phyloP scores from a whole-genome alignment of 306 rosid genomes.

The Spatholobus suberectus region DNA sequence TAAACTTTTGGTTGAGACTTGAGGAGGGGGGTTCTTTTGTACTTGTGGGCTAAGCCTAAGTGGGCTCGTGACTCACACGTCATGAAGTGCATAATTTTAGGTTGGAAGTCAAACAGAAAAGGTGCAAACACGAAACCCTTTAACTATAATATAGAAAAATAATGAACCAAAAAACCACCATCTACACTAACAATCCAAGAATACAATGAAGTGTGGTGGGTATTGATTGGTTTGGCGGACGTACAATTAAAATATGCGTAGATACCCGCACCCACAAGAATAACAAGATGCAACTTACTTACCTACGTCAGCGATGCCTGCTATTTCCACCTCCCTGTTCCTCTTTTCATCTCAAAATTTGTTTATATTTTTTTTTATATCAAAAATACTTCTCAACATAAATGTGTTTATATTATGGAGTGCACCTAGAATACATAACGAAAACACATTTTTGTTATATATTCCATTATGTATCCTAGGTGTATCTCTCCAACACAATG shows the following conservation, averaged over 20 bases:
- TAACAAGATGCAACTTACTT: too few relatives aligned
- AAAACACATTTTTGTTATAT: too few relatives aligned
- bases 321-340: not conserved
- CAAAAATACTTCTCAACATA: too few relatives aligned
- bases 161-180: not conserved
- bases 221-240: not conserved
- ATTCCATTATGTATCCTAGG: too few relatives aligned
- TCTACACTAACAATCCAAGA: not conserved
- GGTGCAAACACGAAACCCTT: not conserved
- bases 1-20: too few relatives aligned
- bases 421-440: too few relatives aligned
- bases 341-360: too few relatives aligned
- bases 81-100: not conserved
- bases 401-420: too few relatives aligned
- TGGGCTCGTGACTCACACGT: constrained; percentile 28
- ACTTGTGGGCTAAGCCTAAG: not conserved
- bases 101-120: not conserved
- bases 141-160: not conserved
- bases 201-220: not conserved
- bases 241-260: not conserved
- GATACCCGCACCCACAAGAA: not conserved
- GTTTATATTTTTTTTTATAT: too few relatives aligned
- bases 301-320: not conserved
- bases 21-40: too few relatives aligned
- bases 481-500: too few relatives aligned